Base-by-base conservation (phyloP, 768 basidiomycete genomes). In the Dioszegia aurantiaca region DNA sequence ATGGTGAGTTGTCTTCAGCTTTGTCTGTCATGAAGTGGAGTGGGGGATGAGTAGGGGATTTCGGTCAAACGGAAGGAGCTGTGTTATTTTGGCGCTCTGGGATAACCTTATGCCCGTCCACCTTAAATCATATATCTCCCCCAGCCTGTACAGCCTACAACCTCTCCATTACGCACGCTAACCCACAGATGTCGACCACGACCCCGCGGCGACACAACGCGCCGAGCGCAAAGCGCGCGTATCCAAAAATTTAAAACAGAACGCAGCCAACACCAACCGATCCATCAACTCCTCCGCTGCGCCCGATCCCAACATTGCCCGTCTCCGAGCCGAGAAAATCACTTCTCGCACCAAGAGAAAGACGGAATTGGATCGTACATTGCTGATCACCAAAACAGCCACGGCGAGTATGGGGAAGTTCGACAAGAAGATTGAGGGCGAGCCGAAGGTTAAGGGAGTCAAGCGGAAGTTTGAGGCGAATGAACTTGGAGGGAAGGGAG, bases 391-490 rank as follows among this genome's bases (percentile, higher is more conserved):
- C 1, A 84, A 88, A 59, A 79, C 81, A 27, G 91, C 91, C 60
- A 99, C 95, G 0, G 95, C 92, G 0, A 93, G 90, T 68, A 86
- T 99, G 86, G 95, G 95, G 63, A 77, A 78, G 70, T 99, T 95
- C 68, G 94, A 98, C 76, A 86, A 84, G 63, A 85, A 82, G 70
- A 82, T 98, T 21, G 87, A 93, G 51, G 93, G 93, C 12, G 95
- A 99, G 77, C 88, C 89, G 75, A 92, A 90, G 77, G 74, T 85
- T 42, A 78, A 78, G 68, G 91, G 92, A 5, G 79, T 92, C 45
- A 98, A 97, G 80, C 85, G 95, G 68, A 97, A 95, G 88, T 98
- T 95, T 72, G 89, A 90, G 4, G 85, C 92, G 0, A 83, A 86
- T 11, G 90, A 92, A 70, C 80, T 80, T 5, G 80, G 87, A 0